These are phyloP conservation scores for Irpex lacteus DNA, from an alignment of 1,284 basidiomycete species.

Conservation along the genomic window DNA sequence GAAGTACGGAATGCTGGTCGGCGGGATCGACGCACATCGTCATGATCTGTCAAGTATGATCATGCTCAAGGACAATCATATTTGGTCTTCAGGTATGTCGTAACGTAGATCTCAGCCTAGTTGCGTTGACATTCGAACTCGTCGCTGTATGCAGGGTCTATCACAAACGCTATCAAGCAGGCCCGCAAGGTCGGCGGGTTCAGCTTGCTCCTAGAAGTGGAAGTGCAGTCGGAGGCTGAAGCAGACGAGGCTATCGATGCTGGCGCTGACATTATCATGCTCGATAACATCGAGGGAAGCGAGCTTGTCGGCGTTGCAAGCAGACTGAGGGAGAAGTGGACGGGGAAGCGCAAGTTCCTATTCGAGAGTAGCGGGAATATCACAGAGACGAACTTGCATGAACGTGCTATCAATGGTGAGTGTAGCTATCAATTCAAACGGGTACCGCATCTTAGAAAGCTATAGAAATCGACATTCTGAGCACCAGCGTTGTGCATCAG, in stretches of 20 bases:
- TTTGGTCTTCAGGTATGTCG: slow-evolving; percentile 87
- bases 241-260: slow-evolving; percentile 95
- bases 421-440: slow-evolving; percentile 5
- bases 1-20: slow-evolving; percentile 99
- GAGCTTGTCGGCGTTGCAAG: slow-evolving; percentile 69
- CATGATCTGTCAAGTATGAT: slow-evolving; percentile 98
- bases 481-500: slow-evolving; percentile 91
- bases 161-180: slow-evolving; percentile 82
- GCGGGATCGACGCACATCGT: slow-evolving; percentile 95
- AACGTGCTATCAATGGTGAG: slow-evolving; percentile 74
- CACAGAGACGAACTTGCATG: slow-evolving; percentile 78
- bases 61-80: slow-evolving; percentile 99
- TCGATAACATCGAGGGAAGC: slow-evolving; percentile 90
- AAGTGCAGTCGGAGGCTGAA: slow-evolving; percentile 86
- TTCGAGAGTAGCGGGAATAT: slow-evolving; percentile 94
- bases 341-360: slow-evolving; percentile 76
- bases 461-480: slow-evolving; percentile 91
- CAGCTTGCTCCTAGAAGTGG: slow-evolving; percentile 90
- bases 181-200: slow-evolving; percentile 93
- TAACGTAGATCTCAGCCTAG: neutral
- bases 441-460: neutral
- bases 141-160: slow-evolving; percentile 61
- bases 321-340: slow-evolving; percentile 75
- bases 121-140: slow-evolving; percentile 3
- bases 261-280: slow-evolving; percentile 97